Conservation (phyloP, 2,329 filamentous ascomycete species). For the Fusarium agapanthi region DNA sequence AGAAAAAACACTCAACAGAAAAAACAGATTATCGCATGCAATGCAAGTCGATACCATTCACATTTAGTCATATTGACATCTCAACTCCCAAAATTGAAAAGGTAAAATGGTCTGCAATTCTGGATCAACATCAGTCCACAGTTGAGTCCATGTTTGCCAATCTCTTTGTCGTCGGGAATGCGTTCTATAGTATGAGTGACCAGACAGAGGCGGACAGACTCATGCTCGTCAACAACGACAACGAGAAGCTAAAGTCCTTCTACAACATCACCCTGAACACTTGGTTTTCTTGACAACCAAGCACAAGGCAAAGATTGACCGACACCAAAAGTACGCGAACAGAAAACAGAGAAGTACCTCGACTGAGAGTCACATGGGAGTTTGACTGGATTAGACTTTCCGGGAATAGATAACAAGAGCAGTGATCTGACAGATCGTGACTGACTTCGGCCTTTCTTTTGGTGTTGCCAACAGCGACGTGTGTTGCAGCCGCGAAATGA, state of each 20-base stretch:
- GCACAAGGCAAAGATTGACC: not conserved
- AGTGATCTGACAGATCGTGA: not conserved
- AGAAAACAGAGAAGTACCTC: no score
- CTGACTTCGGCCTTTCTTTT: not conserved
- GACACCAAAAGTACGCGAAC: not conserved
- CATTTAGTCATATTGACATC: not conserved
- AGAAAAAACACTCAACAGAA: not conserved
- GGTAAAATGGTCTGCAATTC: accelerated
- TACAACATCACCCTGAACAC: accelerated
- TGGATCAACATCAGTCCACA: no score
- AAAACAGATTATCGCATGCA: not conserved
- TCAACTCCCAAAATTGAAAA: accelerated
- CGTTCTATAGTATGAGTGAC: not conserved
- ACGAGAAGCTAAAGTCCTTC: not conserved
- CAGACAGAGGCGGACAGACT: not conserved
- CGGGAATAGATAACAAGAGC: not conserved
- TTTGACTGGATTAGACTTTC: not conserved
- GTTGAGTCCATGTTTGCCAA: not conserved
- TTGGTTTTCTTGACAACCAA: accelerated
- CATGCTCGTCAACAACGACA: not conserved
- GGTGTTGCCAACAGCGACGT: not conserved
- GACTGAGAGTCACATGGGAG: not conserved
- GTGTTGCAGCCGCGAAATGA: accelerated
- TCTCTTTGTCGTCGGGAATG: not conserved
- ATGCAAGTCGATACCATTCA: not conserved